A percentile compares a stretch with the other conserved stretches of the same genome.
Conservation (phyloP, 2,329 filamentous ascomycete genomes). For the Aspergillus texensis region DNA sequence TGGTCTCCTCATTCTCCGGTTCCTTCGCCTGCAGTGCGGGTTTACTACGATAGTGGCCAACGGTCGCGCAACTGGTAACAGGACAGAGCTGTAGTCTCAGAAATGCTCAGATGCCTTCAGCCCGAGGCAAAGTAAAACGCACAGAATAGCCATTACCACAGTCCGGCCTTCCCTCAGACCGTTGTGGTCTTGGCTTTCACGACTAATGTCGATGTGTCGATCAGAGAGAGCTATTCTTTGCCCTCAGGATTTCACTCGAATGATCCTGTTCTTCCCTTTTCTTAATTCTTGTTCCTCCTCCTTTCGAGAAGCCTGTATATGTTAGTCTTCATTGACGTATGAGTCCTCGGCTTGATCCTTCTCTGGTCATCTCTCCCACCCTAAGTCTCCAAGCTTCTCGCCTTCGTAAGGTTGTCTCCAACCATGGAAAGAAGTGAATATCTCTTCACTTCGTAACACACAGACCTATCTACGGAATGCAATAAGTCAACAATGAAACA, state of each 20-base stretch:
- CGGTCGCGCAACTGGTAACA: not conserved
- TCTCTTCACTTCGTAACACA: conserved; percentile 20
- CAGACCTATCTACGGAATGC: conserved; percentile 42
- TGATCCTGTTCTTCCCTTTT: not conserved
- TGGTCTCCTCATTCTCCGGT: conserved; percentile 1
- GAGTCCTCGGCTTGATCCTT: not conserved
- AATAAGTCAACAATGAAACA: conserved; percentile 25
- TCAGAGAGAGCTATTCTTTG: not conserved
- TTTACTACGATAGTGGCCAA: conserved; percentile 18
- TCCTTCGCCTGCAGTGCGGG: conserved; percentile 14
- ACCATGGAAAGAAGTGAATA: not conserved
- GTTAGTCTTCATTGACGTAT: not conserved
- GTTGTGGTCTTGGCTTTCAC: not conserved
- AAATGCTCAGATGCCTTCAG: not conserved
- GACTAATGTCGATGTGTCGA: not conserved
- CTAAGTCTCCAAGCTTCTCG: not conserved
- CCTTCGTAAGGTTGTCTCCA: not conserved
- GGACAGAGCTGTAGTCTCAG: not conserved
- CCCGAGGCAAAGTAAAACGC: not conserved
- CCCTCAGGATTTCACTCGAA: not conserved
- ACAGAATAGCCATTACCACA: not conserved
- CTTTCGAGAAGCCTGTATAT: not conserved
- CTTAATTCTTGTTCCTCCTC: not conserved
- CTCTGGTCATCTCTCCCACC: not conserved
- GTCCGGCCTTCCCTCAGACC: not conserved